Conservation (phyloP, 371 early-diverging fungal species). For the Mucor circinelloides region DNA sequence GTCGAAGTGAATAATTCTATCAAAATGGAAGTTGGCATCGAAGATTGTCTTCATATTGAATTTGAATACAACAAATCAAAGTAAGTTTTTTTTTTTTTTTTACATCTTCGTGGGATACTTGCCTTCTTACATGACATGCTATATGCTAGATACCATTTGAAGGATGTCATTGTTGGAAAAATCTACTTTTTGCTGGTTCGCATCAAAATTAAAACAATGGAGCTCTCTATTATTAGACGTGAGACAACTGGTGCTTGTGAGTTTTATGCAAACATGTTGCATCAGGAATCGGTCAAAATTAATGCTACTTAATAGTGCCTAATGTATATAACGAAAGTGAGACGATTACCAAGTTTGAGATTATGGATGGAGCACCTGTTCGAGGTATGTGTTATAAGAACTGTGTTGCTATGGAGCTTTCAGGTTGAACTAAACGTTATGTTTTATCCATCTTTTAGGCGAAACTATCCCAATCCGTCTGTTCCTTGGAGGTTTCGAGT, state of each 20-base stretch:
- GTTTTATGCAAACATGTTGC: background rate
- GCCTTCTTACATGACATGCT: background rate
- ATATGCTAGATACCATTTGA: constrained; percentile 77
- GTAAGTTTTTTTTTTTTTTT: constrained; percentile 36
- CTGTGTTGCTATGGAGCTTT: background rate
- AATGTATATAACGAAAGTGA: constrained; percentile 98
- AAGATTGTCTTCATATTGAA: constrained; percentile 94
- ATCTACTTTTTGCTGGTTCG: constrained; percentile 98
- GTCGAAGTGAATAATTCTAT: constrained; percentile 87
- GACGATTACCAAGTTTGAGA: constrained; percentile 97
- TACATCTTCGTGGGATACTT: background rate
- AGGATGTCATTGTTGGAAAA: constrained; percentile 98
- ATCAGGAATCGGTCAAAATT: background rate
- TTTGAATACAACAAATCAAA: constrained; percentile 95
- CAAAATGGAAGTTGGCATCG: constrained; percentile 97
- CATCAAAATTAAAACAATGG: constrained; percentile 99
- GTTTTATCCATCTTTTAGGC: constrained; percentile 28
- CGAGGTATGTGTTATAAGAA: constrained; percentile 56
- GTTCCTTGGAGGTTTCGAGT: constrained; percentile 95
- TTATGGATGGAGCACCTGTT: constrained; percentile 99
- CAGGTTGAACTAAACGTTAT: background rate
- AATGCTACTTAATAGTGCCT: constrained; percentile 56
- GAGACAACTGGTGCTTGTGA: constrained; percentile 91
- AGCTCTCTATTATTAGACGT: constrained; percentile 95
- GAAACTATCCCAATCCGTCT: constrained; percentile 98